Evolutionary conservation across 352 stramenopile species (phyloP), one percentile per base, ranked within the genome.

Genomic region (Globisporangium abappressorium): DNA sequence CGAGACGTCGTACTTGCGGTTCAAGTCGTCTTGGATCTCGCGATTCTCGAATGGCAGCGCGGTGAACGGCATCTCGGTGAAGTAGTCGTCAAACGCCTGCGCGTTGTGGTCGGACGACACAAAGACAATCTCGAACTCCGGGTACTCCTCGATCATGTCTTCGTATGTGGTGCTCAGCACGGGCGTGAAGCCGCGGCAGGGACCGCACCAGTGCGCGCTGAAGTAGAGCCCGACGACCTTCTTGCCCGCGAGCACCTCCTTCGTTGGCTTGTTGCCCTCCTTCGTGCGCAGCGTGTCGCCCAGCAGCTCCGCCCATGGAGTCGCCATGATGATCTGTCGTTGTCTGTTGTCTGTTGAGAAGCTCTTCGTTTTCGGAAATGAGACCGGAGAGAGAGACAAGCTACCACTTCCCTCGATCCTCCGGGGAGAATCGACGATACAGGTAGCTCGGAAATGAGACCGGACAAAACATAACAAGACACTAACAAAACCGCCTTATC

Each of bases 191-290:
- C 82, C 75, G 61, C 92, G 88, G 80, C 96, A 99, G 41, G 96
- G 95, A 43, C 79, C 81, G 78, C 95, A 98, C 95, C 96, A 99
- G 82, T 98, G 88, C 14, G 96, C 96, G 53, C 82, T 97, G 86
- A 99, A 99, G 82, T 99, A 99, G 38, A 99, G 77, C n/a, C 89
- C 87, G 38, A 98, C 75, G 30, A 97, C 84, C 72, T 92, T 91
- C 79, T 94, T 95, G 60, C 69, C 78, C 0, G 69, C 75, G 64
- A 95, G 82, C 54, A 80, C 81, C 38, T 90, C 73, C 49, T 86
- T 70, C 43, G 88, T 93, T 58, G 88, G 70, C 72, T 91, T 83
- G 38, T 81, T 59, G n/a, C 84, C 88, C 56, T 90, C 74, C 78
- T 94, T 94, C 8, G 85, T 94, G 65, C 69, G 64, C 30, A 95